A percentile compares a stretch with the other conserved stretches of the same genome.
These are phyloP conservation scores for Guillardia theta DNA, from an alignment of 78 protist species.

Conservation along the genomic window DNA sequence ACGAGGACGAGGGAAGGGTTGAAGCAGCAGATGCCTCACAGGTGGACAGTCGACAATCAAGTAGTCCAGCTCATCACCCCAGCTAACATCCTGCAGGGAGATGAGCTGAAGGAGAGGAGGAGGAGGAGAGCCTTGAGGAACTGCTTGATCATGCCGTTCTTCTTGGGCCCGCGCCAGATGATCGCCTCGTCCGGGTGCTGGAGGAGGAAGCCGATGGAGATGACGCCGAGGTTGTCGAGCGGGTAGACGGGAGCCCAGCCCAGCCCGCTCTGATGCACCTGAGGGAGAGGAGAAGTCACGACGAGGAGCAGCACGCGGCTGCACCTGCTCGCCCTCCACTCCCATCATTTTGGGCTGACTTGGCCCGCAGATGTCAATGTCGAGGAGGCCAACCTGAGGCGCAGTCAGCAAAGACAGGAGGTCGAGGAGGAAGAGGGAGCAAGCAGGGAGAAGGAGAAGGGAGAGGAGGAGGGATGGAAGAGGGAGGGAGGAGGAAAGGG, in stretches of 20 bases:
- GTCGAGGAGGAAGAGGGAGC: neutral
- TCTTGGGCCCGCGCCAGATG: conserved; percentile 98
- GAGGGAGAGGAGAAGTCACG: no score
- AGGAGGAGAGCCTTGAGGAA: no score
- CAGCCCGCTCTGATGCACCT: conserved; percentile 44
- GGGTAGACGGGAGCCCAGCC: conserved; percentile 93
- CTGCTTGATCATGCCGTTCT: conserved; percentile 92
- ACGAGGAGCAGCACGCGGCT: no score
- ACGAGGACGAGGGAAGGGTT: no score
- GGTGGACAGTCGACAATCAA: conserved; percentile 98
- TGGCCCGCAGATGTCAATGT: conserved; percentile 99
- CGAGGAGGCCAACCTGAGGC: conserved; percentile 85
- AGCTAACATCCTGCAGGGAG: conserved; percentile 94
- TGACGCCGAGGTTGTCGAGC: conserved; percentile 73
- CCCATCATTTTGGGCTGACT: conserved; percentile 89
- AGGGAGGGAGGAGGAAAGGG: neutral
- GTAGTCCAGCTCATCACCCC: conserved; percentile 93
- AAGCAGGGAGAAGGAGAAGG: no score
- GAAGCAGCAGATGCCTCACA: no score
- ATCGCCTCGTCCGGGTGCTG: conserved; percentile 87
- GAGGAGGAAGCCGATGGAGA: conserved; percentile 93
- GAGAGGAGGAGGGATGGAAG: no score
- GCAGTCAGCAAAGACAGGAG: neutral
- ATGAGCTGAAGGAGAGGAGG: no score
- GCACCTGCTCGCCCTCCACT: conserved; percentile 44